A percentile compares a stretch with the other conserved stretches of the same genome.
phyloP scores from a whole-genome alignment of 257 asterid genomes.

The Jacaranda copaia region DNA sequence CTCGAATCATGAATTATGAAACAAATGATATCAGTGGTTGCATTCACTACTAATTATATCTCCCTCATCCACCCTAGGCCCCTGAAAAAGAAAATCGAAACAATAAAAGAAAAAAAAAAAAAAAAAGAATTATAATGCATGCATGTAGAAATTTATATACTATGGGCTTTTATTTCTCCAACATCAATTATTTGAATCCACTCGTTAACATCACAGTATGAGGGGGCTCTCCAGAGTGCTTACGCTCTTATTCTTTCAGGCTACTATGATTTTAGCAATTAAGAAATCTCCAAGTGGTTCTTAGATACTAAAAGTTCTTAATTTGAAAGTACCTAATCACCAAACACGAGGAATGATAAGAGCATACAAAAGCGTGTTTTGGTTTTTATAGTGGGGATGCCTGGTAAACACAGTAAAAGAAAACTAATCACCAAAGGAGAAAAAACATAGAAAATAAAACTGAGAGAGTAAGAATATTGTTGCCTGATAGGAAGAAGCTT shows the following conservation, averaged over 20 bases:
- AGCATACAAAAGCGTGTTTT: not conserved
- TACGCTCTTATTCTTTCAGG: not conserved
- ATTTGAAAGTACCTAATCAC: conserved; percentile 8
- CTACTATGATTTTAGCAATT: not conserved
- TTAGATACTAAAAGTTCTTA: not conserved
- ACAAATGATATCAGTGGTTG: conserved; percentile 1
- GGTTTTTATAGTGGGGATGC: not conserved
- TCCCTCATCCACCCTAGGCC: not conserved
- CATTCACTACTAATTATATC: conserved; percentile 1
- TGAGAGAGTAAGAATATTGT: not conserved
- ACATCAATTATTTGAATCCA: not conserved
- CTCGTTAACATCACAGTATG: not conserved
- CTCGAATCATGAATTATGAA: not conserved
- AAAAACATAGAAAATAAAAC: not conserved
- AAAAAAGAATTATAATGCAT: not conserved
- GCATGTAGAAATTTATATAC: not conserved
- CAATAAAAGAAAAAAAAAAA: conserved; percentile 13
- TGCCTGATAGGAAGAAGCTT: no score
- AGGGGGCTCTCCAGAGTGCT: not conserved
- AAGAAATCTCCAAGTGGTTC: not conserved
- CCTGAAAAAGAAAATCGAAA: conserved; percentile 1
- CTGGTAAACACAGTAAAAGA: not conserved
- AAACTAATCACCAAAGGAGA: conserved; percentile 8
- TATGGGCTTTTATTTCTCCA: not conserved
- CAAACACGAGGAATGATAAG: conserved; percentile 20